These are phyloP conservation scores for Yamadazyma sp. DNA, from an alignment of 1,139 yeast species.

Conservation along the genomic window DNA sequence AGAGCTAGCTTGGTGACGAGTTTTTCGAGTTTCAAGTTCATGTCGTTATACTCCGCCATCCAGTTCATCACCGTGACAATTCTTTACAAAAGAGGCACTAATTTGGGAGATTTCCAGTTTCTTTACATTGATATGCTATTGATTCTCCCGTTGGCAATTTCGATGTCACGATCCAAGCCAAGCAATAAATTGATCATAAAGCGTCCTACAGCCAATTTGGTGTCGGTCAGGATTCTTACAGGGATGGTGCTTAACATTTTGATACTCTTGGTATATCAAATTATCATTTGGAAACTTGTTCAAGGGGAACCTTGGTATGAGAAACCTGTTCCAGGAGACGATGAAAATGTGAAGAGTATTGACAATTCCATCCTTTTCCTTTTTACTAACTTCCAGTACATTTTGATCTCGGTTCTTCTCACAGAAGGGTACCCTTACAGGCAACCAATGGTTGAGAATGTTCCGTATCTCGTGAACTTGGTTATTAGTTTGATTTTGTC, in stretches of 20 bases:
- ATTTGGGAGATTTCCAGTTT: conserved; percentile 96
- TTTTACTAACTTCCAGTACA: conserved; percentile 84
- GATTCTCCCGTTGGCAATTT: conserved; percentile 90
- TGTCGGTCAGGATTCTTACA: conserved; percentile 80
- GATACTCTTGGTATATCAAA: conserved; percentile 63
- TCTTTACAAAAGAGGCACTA: conserved; percentile 83
- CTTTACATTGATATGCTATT: conserved; percentile 86
- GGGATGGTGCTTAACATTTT: conserved; percentile 77
- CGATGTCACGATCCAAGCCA: conserved; percentile 97
- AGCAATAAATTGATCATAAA: conserved; percentile 58
- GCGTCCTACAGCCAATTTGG: conserved; percentile 91
- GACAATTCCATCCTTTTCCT: conserved; percentile 87
- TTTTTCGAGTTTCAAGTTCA: conserved; percentile 94
- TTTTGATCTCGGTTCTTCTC: conserved; percentile 74
- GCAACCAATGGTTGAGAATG: conserved; percentile 66
- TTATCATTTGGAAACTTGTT: conserved; percentile 62
- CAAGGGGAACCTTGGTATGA: conserved; percentile 71
- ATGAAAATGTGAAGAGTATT: conserved; percentile 79
- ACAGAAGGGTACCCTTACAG: conserved; percentile 97
- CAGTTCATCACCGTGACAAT: conserved; percentile 88
- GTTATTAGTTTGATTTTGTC: conserved; percentile 50
- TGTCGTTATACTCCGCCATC: conserved; percentile 95
- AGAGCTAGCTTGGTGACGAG: conserved; percentile 93
- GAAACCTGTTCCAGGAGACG: conserved; percentile 81
- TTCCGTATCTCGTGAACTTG: conserved; percentile 70